phyloP scores from a whole-genome alignment of 2,329 filamentous ascomycete species.

The Lojkania enalia region DNA sequence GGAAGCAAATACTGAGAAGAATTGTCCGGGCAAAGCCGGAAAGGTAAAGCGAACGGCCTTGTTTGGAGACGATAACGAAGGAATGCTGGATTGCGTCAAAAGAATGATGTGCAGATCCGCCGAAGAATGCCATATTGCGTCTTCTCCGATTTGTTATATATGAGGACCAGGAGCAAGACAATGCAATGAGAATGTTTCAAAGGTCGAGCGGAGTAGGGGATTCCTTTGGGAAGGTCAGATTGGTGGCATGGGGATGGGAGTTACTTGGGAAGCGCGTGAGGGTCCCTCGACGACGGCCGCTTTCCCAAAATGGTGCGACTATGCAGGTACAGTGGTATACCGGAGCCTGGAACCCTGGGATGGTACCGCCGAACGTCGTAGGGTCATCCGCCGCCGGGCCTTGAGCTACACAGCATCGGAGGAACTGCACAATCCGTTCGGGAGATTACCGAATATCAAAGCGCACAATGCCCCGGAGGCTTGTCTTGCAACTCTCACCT shows the following conservation, averaged over 20 bases:
- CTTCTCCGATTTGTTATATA: conserved; percentile 27
- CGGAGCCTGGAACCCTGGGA: conserved; percentile 17
- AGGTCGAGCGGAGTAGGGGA: too few species aligned
- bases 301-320: conserved; percentile 25
- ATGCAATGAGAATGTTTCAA: too few species aligned
- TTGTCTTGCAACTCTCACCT: neutral
- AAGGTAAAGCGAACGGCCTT: too few species aligned
- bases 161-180: conserved; percentile 8
- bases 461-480: neutral
- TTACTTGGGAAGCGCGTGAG: conserved; percentile 23
- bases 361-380: conserved; percentile 15
- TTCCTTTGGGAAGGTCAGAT: conserved; percentile 31
- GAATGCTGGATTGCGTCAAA: conserved; percentile 28
- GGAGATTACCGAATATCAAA: conserved; percentile 8
- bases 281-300: conserved; percentile 21
- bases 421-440: neutral
- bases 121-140: conserved; percentile 21
- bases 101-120: conserved; percentile 31
- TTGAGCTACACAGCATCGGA: conserved; percentile 11
- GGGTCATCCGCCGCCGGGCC: conserved; percentile 9
- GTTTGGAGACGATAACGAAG: conserved; percentile 19
- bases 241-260: conserved; percentile 23
- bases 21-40: too few species aligned
- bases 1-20: too few species aligned
- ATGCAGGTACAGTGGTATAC: conserved; percentile 34